Conservation (phyloP, 2,329 filamentous ascomycete species). For the Diaporthe citrichinensis region DNA sequence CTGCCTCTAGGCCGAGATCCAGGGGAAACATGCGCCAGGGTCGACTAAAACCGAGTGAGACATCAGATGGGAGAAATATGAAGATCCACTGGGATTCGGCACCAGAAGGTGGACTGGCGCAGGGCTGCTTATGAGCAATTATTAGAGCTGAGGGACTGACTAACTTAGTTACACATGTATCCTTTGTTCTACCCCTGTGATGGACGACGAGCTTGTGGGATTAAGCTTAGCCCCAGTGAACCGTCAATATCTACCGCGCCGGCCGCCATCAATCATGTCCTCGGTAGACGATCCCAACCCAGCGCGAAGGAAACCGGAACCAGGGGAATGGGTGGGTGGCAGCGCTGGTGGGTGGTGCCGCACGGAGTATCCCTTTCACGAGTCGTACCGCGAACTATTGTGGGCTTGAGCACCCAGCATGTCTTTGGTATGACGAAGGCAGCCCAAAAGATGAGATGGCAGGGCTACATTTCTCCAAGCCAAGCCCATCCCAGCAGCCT, state of each 20-base stretch:
- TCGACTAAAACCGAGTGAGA: constrained; percentile 33
- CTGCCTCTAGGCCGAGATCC: constrained; percentile 10
- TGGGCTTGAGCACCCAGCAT: constrained; percentile 28
- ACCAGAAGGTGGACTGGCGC: neutral
- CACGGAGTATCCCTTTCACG: constrained; percentile 25
- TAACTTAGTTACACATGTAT: neutral
- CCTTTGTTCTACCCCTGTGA: neutral
- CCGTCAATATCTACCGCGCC: constrained; percentile 17
- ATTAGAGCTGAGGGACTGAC: neutral
- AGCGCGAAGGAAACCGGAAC: constrained; percentile 8
- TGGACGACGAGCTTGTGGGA: constrained; percentile 14
- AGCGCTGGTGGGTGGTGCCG: constrained; percentile 13
- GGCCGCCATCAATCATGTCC: constrained; percentile 11
- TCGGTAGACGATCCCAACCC: neutral
- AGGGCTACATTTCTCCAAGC: constrained; percentile 23
- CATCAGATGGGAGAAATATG: constrained; percentile 20
- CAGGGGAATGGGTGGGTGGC: constrained; percentile 27
- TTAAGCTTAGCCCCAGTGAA: constrained; percentile 21
- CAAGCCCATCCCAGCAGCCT: constrained; percentile 12
- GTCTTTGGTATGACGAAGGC: constrained; percentile 8
- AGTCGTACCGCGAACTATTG: constrained; percentile 23
- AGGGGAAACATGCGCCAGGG: constrained; percentile 23
- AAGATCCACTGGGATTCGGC: constrained; percentile 8
- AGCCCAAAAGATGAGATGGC: constrained; percentile 24
- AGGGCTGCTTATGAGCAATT: neutral